These are phyloP conservation scores for Podospora appendiculata DNA, from an alignment of 495 filamentous ascomycete genomes.

Conservation along the genomic window DNA sequence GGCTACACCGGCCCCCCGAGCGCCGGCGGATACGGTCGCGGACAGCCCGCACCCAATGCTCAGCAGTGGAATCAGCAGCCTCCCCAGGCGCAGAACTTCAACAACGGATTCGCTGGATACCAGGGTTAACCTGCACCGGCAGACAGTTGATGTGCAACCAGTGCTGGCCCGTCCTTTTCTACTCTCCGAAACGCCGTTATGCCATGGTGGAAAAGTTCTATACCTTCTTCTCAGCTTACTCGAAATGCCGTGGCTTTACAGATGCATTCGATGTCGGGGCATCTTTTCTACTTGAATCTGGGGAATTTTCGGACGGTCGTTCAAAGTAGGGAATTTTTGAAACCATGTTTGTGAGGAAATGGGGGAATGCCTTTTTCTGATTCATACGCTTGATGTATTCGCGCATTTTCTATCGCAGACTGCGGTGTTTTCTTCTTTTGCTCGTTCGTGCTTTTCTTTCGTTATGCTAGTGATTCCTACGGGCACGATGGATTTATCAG, in stretches of 20 bases:
- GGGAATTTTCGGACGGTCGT: neutral
- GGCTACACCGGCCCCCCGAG: constrained; percentile 54
- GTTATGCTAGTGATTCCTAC: neutral
- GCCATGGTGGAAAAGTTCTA: constrained; percentile 2
- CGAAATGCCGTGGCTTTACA: neutral
- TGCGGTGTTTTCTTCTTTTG: constrained; percentile 24
- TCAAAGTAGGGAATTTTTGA: neutral
- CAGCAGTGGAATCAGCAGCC: constrained; percentile 30
- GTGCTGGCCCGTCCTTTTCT: constrained; percentile 4
- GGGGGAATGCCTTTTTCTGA: neutral
- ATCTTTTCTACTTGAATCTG: constrained; percentile 2
- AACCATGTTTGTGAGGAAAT: neutral
- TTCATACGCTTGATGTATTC: neutral
- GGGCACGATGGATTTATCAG: constrained; percentile 10
- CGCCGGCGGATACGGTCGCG: constrained; percentile 76
- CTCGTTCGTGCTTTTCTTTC: neutral
- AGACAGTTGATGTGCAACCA: neutral
- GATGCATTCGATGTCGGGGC: constrained; percentile 1
- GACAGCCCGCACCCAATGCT: constrained; percentile 62
- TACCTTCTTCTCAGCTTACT: neutral
- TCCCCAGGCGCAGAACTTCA: constrained; percentile 47
- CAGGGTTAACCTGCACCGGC: constrained; percentile 36
- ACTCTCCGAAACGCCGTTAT: constrained; percentile 3
- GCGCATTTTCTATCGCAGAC: constrained; percentile 19
- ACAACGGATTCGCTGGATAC: constrained; percentile 53